Evolutionary conservation across 208 protist genomes (phyloP).

Genomic region (Acanthamoeba sp.): DNA sequence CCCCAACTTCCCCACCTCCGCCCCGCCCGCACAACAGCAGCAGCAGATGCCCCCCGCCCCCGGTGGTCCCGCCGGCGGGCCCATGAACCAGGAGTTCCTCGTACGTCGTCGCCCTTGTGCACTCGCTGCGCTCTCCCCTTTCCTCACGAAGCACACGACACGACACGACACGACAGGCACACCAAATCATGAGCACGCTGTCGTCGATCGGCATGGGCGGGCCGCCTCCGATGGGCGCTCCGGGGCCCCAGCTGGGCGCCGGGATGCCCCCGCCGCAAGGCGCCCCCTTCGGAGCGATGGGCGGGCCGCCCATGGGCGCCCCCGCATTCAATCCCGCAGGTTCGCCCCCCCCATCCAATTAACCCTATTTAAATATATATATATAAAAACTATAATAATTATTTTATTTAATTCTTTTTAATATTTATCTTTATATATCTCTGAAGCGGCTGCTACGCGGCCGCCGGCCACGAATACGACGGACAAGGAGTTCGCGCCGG

Average conservation of each 20-base stretch:
- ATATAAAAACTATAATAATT: too few species aligned
- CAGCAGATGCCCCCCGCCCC: not conserved
- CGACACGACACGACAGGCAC: not conserved
- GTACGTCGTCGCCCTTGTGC: not conserved
- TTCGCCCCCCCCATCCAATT: too few species aligned
- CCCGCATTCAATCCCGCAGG: too few species aligned
- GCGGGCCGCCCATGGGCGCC: too few species aligned
- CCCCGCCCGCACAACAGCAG: not conserved
- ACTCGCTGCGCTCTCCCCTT: not conserved
- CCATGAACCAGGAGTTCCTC: not conserved
- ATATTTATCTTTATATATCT: too few species aligned
- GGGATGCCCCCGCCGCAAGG: not conserved
- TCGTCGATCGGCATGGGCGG: not conserved
- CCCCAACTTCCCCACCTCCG: not conserved
- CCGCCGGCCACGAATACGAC: not conserved
- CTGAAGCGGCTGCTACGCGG: not conserved
- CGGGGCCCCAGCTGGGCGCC: not conserved
- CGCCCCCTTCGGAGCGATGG: not conserved
- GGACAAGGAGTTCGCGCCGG: slow-evolving; percentile 21
- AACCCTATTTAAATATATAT: too few species aligned
- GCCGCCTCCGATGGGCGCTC: not conserved
- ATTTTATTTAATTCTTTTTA: too few species aligned
- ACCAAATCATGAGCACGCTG: slow-evolving; percentile 2
- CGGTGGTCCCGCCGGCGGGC: not conserved
- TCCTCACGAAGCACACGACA: not conserved